Evolutionary conservation across 1,284 basidiomycete species (phyloP).

Genomic region (Fomes fomentarius): DNA sequence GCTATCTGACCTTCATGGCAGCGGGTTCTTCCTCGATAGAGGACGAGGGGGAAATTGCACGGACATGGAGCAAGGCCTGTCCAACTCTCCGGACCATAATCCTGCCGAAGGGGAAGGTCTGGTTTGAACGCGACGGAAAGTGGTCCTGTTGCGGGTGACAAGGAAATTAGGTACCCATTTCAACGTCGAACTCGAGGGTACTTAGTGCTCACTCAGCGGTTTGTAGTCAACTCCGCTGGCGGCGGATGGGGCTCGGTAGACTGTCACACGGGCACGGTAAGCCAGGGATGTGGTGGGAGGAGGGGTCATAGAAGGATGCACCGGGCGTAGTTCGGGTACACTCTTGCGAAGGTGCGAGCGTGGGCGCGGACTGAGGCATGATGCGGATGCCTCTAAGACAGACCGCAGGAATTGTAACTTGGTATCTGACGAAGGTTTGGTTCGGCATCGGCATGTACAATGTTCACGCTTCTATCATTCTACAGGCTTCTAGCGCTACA

Average conservation of each 20-base stretch:
- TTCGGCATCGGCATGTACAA: constrained; percentile 4
- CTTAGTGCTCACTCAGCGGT: too few species aligned
- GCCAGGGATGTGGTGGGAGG: background rate
- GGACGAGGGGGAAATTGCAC: constrained; percentile 39
- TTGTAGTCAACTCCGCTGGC: background rate
- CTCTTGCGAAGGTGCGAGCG: background rate
- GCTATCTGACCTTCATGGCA: constrained; percentile 47
- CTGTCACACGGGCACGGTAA: too few species aligned
- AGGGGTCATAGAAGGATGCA: background rate
- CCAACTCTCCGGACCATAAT: constrained; percentile 48
- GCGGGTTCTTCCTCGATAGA: constrained; percentile 30
- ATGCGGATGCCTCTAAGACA: background rate
- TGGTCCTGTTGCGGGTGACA: constrained; percentile 30
- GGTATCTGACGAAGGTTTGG: constrained; percentile 3
- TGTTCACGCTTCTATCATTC: constrained; percentile 7
- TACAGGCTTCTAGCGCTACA: constrained; percentile 3
- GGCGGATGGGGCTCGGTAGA: too few species aligned
- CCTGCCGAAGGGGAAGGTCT: constrained; percentile 44
- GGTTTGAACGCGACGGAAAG: constrained; percentile 37
- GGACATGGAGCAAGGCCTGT: constrained; percentile 42
- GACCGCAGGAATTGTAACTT: background rate
- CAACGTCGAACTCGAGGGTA: background rate
- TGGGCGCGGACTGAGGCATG: background rate
- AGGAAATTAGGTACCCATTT: background rate
- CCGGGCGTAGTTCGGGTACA: background rate